phyloP scores from a whole-genome alignment of 2,329 filamentous ascomycete genomes.

The Drechslerella coelobrocha region DNA sequence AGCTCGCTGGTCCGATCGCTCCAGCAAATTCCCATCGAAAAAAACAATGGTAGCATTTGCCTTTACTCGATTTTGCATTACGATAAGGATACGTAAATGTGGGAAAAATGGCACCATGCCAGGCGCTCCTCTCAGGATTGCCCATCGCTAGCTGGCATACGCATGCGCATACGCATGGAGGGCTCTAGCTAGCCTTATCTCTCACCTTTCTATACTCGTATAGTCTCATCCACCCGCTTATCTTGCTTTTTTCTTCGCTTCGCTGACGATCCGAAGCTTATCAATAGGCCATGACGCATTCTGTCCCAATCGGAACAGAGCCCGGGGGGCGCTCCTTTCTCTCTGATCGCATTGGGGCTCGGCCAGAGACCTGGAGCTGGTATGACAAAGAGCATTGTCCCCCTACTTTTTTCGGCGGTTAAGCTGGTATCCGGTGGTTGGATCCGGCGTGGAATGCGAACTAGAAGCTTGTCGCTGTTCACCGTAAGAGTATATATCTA shows the following conservation, averaged over 20 bases:
- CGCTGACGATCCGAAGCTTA: conserved; percentile 51
- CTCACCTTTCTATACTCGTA: too few relatives aligned
- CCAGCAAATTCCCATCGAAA: conserved; percentile 24
- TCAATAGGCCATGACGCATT: conserved; percentile 44
- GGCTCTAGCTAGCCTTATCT: conserved; percentile 21
- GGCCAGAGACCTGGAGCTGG: not conserved
- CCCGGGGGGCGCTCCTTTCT: not conserved
- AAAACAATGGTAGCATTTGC: too few relatives aligned
- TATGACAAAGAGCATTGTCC: not conserved
- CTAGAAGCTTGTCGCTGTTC: too few relatives aligned
- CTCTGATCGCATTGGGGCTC: too few relatives aligned
- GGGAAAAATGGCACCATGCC: too few relatives aligned
- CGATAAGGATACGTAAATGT: too few relatives aligned
- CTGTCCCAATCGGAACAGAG: conserved; percentile 19
- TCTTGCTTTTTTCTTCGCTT: conserved; percentile 32
- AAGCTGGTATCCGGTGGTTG: too few relatives aligned
- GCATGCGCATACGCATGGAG: not conserved
- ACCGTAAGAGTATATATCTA: too few relatives aligned
- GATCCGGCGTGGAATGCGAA: conserved; percentile 36
- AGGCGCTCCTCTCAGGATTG: conserved; percentile 24
- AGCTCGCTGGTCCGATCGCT: not conserved
- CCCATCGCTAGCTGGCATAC: too few relatives aligned
- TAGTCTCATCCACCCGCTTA: conserved; percentile 49
- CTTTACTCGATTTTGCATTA: conserved; percentile 39
- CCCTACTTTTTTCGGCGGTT: too few relatives aligned